Base-by-base conservation (phyloP, 2,329 filamentous ascomycete genomes). In the Colletotrichum limetticola region DNA sequence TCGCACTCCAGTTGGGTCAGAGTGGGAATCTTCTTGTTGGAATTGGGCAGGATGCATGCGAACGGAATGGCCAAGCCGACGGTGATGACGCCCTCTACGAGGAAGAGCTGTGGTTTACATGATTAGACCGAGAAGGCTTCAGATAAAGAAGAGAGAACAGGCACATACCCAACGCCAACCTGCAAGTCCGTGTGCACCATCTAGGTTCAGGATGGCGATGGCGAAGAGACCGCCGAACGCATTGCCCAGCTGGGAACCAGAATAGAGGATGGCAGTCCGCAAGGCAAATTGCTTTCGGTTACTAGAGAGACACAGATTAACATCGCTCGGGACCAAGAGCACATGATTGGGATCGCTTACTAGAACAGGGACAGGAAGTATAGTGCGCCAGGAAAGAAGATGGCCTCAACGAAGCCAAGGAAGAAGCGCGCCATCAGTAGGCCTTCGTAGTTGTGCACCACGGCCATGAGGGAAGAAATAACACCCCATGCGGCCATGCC, bases 121-220 rank as follows among this genome's bases (percentile, higher is more conserved):
- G 19, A 6, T 22, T 1, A 30, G 49, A 5, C 3, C 28, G 1
- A n/a, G 8, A 30, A 6, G 16, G 7, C 22, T 12, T 26, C 14
- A 11, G 14, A 11, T 28, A 2, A 2, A 19, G 12, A 3, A 0
- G 11, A 6, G 24, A 19, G 6, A 14, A 14, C 9, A 1, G 19
- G 8, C 0, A 53, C 67, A 87, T 0, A 88, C 82, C 91, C 88
- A 92, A 16, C 87, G 86, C 89, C 90, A 92, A 1, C 90, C 90
- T 19, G 85, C 83, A 6, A 88, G 80, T 0, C 88, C 88, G 0
- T 87, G 91, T 1, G 92, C 78, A 0, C 92, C 92, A 67, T 91
- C 85, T 91, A 95, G 93, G 66, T 92, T 88, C 61, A 83, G 72
- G 4, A 82, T 77, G 0, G 75, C 81, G 8, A 80, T 80, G 4